Evolutionary conservation across 352 stramenopile species (phyloP), one percentile per base, ranked within the genome.

Genomic region (Thraustochytrium sp.): DNA sequence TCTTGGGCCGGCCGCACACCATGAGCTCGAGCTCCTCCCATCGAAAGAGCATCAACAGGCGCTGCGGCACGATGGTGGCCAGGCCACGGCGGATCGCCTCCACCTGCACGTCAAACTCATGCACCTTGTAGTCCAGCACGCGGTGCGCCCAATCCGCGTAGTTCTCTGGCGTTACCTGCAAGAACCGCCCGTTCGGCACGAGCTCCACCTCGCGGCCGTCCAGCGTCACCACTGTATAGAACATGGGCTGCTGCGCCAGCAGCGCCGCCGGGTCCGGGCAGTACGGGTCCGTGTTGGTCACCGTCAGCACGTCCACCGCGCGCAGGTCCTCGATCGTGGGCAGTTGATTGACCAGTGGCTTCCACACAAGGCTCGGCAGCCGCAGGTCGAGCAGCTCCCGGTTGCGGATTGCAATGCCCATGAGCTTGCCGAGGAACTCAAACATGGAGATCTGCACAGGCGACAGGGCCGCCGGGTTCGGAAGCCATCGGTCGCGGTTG

Each of bases 341-440:
- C 23, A 94, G 84, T 40, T 87, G 84, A 42, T 96, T 88, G 8
- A 93, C 92, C 2, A 97, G 85, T 40, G 89, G 86, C 84, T 97
- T 97, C 94, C 94, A 98, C 37, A 98, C 89, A 3, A 97, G 82
- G 11, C 88, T 82, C 8, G 93, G 90, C 42, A 98, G 77, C 40
- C 94, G 91, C 36, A 97, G 86, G 1, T 92, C 87, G n/a, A 97
- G 86, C 51, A 94, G 95, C 54, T 95, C 88, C 49, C 95, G 93
- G 72, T 91, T 95, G 2, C 93, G 92, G 40, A 97, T 89, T 3
- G 87, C 88, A 23, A 92, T 89, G 0, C 93, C 94, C 87, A 98
- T 94, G 3, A 98, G 86, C 80, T 96, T 96, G 8, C 94, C 94
- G 11, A 98, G 85, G 65, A 98, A 97, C 62, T 94, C 90, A 44